These are phyloP conservation scores for Maudiozyma serrabonitensis DNA, from an alignment of 805 yeast genomes.

Conservation along the genomic window DNA sequence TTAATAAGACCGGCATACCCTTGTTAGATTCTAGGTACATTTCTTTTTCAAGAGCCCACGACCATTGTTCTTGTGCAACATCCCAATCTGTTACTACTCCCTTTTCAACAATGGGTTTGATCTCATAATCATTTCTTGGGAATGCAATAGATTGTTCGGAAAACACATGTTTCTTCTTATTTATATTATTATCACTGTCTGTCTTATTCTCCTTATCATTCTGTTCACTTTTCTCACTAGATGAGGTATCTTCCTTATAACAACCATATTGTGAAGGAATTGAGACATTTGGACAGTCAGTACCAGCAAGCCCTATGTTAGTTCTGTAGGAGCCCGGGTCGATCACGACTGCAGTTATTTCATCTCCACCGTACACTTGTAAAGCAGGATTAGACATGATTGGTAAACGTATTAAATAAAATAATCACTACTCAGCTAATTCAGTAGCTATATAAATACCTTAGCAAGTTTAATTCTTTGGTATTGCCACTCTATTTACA, in stretches of 20 bases:
- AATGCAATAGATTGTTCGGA: conserved; percentile 37
- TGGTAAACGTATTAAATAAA: too few species aligned
- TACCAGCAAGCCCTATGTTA: conserved; percentile 86
- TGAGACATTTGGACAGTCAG: conserved; percentile 71
- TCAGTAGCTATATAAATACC: too few species aligned
- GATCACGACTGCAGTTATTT: conserved; percentile 79
- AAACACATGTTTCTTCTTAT: conserved; percentile 18
- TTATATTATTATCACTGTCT: conserved; percentile 5
- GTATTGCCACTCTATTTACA: too few species aligned
- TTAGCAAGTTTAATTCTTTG: too few species aligned
- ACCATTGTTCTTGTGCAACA: conserved; percentile 66
- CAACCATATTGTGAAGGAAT: conserved; percentile 61
- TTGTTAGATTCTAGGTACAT: conserved; percentile 37
- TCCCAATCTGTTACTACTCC: conserved; percentile 78
- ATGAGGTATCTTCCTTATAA: conserved; percentile 1
- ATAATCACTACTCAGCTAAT: too few species aligned
- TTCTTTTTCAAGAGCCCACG: conserved; percentile 42
- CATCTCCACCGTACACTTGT: conserved; percentile 57
- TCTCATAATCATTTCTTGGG: conserved; percentile 43
- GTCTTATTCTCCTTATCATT: conserved; percentile 10
- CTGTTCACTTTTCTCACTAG: background rate
- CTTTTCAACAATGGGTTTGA: conserved; percentile 51
- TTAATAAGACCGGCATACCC: conserved; percentile 55
- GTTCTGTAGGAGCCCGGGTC: conserved; percentile 86
- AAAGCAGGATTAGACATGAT: conserved; percentile 33